These are phyloP conservation scores for Omphalotus guepiniiformis DNA, from an alignment of 768 basidiomycete genomes.

Conservation along the genomic window DNA sequence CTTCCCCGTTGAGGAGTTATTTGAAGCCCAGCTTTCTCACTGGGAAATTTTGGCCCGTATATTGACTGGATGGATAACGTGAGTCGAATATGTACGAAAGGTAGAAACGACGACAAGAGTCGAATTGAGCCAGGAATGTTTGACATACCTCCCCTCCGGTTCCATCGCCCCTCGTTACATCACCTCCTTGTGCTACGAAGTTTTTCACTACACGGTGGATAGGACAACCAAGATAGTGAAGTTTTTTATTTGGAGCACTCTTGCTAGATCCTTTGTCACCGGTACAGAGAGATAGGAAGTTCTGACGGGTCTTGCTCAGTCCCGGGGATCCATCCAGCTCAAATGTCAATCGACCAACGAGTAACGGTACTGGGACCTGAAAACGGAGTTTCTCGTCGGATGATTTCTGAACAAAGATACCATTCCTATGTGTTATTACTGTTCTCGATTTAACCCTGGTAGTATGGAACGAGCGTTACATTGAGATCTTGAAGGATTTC, in stretches of 20 bases:
- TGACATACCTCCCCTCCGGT: conserved; percentile 47
- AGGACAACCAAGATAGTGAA: conserved; percentile 39
- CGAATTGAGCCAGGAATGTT: neutral
- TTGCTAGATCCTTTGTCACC: conserved; percentile 42
- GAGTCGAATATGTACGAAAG: neutral
- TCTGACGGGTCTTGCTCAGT: conserved; percentile 41
- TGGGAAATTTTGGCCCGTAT: conserved; percentile 46
- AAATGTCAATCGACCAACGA: conserved; percentile 38
- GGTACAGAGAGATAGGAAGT: conserved; percentile 45
- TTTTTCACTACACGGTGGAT: conserved; percentile 44
- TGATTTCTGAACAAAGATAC: conserved; percentile 20
- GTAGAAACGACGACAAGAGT: neutral
- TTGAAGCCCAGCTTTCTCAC: conserved; percentile 48
- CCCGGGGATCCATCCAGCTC: conserved; percentile 32
- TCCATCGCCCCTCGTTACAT: conserved; percentile 49
- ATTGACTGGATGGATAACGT: conserved; percentile 28
- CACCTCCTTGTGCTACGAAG: conserved; percentile 52
- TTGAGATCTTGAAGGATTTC: conserved; percentile 36
- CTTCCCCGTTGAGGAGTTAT: conserved; percentile 35
- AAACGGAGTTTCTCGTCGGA: conserved; percentile 25
- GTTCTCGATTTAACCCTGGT: conserved; percentile 10
- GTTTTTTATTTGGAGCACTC: conserved; percentile 39
- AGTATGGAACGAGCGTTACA: conserved; percentile 19
- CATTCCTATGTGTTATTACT: neutral
- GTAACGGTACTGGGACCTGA: conserved; percentile 31